These are phyloP conservation scores for Russula vinacea DNA, from an alignment of 768 basidiomycete species.

Conservation along the genomic window DNA sequence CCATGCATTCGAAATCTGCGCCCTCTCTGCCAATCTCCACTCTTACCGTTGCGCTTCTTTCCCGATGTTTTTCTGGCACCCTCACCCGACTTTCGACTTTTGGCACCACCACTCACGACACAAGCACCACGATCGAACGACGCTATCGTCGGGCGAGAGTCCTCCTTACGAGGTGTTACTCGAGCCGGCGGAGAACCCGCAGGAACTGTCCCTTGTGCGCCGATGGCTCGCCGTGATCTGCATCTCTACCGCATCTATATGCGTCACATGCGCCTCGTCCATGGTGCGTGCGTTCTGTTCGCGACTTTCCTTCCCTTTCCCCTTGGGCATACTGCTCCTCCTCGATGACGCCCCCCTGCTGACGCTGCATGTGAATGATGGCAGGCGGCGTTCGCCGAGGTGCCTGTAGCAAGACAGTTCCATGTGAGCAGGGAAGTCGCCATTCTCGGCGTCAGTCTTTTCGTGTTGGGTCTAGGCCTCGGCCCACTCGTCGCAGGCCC, in stretches of 20 bases:
- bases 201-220: slow-evolving; percentile 24
- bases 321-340: too few species aligned
- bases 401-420: slow-evolving; percentile 40
- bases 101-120: slow-evolving; percentile 3
- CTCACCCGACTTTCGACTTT: slow-evolving; percentile 13
- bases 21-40: not conserved
- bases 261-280: slow-evolving; percentile 33
- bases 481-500: slow-evolving; percentile 39
- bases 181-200: slow-evolving; percentile 30
- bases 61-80: slow-evolving; percentile 18
- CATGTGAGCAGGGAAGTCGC: slow-evolving; percentile 41
- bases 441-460: slow-evolving; percentile 42
- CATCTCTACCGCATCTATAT: slow-evolving; percentile 30
- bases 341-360: not conserved
- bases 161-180: slow-evolving; percentile 26
- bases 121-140: not conserved
- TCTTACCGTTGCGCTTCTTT: not conserved
- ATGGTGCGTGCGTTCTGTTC: slow-evolving; percentile 26
- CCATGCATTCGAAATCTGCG: not conserved
- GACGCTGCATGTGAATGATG: not conserved
- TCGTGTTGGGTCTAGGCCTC: slow-evolving; percentile 38
- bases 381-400: slow-evolving; percentile 41
- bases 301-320: too few species aligned
- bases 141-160: not conserved
- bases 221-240: slow-evolving; percentile 32